Evolutionary conservation across 2,329 filamentous ascomycete genomes (phyloP).

Genomic region (Ilyonectria destructans): DNA sequence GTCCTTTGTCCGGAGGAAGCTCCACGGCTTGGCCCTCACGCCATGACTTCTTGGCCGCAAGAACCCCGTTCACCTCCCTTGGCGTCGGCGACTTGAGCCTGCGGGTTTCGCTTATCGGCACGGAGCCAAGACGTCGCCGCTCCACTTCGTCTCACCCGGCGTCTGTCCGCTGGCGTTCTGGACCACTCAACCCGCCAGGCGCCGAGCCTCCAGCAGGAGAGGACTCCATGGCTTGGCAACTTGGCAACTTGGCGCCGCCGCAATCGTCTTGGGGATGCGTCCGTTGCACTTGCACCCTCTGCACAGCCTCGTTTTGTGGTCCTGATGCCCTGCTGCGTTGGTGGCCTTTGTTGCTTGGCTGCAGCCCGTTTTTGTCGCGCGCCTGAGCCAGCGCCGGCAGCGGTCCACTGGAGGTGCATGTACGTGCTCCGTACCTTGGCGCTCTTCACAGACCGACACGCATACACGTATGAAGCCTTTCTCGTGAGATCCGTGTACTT

Average conservation of each 20-base stretch:
- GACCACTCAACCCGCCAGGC: no score
- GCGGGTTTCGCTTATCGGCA: conserved; percentile 48
- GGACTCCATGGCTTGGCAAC: no score
- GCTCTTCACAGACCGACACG: neutral
- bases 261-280: neutral
- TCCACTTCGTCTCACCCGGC: conserved; percentile 21
- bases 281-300: neutral
- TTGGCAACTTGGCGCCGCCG: neutral
- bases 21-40: conserved; percentile 9
- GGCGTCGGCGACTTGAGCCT: conserved; percentile 2
- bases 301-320: conserved; percentile 3
- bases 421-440: neutral
- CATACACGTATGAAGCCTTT: neutral
- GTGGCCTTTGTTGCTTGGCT: neutral
- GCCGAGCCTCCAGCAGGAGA: no score
- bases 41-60: conserved; percentile 2
- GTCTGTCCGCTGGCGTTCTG: neutral
- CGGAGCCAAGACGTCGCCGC: conserved; percentile 39
- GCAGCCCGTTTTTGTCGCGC: neutral
- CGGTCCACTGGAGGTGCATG: neutral
- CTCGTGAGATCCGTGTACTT: neutral
- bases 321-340: neutral
- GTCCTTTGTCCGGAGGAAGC: neutral
- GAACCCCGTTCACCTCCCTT: conserved; percentile 8
- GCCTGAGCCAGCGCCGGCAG: no score